A percentile compares a stretch with the other conserved stretches of the same genome.
Evolutionary conservation across 192 early-diverging fungal genomes (phyloP).

Genomic region (Coemansia sp.): DNA sequence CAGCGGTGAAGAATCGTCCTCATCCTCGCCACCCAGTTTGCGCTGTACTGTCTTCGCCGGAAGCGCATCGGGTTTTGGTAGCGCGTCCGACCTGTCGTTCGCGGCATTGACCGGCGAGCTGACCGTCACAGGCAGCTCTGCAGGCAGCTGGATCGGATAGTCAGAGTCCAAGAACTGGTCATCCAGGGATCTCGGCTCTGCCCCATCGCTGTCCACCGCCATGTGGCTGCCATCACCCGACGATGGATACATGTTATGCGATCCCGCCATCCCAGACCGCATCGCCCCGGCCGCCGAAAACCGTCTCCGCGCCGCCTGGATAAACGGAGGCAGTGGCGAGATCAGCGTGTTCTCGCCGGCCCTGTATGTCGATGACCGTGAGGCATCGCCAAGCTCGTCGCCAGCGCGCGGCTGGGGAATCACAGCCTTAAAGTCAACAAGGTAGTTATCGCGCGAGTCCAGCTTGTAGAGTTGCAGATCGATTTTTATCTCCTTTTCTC

Average conservation of each 20-base stretch:
- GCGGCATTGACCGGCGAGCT: constrained; percentile 19
- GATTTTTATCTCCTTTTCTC: constrained; percentile 71
- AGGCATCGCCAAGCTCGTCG: constrained; percentile 27
- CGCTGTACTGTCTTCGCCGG: constrained; percentile 44
- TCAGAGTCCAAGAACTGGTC: constrained; percentile 54
- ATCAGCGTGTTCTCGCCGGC: constrained; percentile 40
- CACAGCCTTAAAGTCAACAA: constrained; percentile 95
- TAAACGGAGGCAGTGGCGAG: constrained; percentile 40
- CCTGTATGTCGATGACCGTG: constrained; percentile 18
- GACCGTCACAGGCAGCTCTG: constrained; percentile 32
- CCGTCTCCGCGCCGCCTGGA: constrained; percentile 44
- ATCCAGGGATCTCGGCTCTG: constrained; percentile 46
- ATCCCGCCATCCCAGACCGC: constrained; percentile 13
- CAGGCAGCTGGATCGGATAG: constrained; percentile 54
- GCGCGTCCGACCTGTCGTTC: constrained; percentile 49
- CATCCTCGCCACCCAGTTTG: constrained; percentile 14
- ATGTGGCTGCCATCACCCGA: constrained; percentile 4
- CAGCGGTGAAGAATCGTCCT: not conserved
- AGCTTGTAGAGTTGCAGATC: constrained; percentile 95
- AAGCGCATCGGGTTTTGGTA: constrained; percentile 47
- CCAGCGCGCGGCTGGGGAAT: constrained; percentile 37
- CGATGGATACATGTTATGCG: not conserved
- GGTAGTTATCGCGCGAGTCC: constrained; percentile 79
- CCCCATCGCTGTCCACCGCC: constrained; percentile 4
- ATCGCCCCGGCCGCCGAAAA: constrained; percentile 28